Base-by-base conservation (phyloP, 1,284 basidiomycete species). In the Trametes hirsuta region DNA sequence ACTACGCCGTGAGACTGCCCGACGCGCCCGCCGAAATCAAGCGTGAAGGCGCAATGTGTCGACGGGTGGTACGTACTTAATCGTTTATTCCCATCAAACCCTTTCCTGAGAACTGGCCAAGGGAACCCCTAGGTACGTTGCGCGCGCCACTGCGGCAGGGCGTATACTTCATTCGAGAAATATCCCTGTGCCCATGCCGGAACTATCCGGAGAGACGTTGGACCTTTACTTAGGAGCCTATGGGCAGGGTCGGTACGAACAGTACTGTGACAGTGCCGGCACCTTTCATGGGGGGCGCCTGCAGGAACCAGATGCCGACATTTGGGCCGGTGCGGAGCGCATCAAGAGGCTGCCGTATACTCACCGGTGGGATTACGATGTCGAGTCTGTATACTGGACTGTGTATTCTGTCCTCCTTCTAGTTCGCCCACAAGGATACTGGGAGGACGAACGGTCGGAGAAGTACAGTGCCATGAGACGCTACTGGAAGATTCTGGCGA, bases 371-470 rank as follows among this genome's bases (percentile, higher is more conserved):
- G 55, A 58, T 8, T 41, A 58, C 55, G 55, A 58, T 39, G 48
- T 47, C 0, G 55, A 58, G 42, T 58, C 55, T 2, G 55, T 58
- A 2, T 58, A 46, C 48, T 58, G 55, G 55, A 52, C 49, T 12
- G 18, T 58, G 55, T 58, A 51, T 22, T 52, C 49, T 8, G 55
- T 39, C 4, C 42, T 58, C 18, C 48, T 58, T 3, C 42, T 48
- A 4, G 55, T 58, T 6, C 41, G 25, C 5, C 55, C 55, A 15
- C 11, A 42, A 45, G 54, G 47, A 15, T 40, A 39, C 45, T 11
- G 12, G 11, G 55, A 58, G 22, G 24, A 39, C 6, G 8, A 21
- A 24, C 8, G 14, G 21, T 21, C 25, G 12, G 8, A 11, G n/a
- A 30, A 9, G 18, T 12, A 22, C n/a, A 46, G 3, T 4, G 54